These are phyloP conservation scores for Sporobolomyces roseus DNA, from an alignment of 768 basidiomycete genomes.

Conservation along the genomic window DNA sequence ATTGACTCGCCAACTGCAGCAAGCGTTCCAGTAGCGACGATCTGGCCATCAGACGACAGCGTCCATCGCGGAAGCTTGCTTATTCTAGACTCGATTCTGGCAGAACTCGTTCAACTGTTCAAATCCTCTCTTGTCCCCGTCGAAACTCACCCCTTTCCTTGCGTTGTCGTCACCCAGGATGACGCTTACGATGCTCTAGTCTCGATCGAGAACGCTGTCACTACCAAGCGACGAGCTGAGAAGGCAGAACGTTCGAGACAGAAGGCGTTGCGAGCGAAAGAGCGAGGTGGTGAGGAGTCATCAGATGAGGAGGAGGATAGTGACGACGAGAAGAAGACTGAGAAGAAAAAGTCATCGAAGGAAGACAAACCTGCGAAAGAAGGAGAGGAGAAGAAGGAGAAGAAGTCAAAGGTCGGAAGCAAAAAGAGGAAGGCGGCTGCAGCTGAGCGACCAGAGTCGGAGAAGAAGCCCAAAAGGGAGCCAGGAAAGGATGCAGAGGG, in stretches of 20 bases:
- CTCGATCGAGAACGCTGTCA: slow-evolving; percentile 41
- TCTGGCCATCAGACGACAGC: too few species aligned
- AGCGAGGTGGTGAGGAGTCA: slow-evolving; percentile 10
- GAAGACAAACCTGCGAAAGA: background rate
- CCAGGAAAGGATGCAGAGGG: slow-evolving; percentile 6
- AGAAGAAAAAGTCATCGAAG: background rate
- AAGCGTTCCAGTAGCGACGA: too few species aligned
- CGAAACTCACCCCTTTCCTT: too few species aligned
- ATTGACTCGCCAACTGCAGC: too few species aligned
- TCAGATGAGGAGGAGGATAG: slow-evolving; percentile 1
- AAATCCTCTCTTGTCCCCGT: too few species aligned
- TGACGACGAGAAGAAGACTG: background rate
- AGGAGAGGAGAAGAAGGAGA: slow-evolving; percentile 15
- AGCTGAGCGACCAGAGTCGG: slow-evolving; percentile 10
- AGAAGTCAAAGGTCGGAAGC: slow-evolving; percentile 1
- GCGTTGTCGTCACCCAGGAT: too few species aligned
- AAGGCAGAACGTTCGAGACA: slow-evolving; percentile 34
- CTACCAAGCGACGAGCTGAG: slow-evolving; percentile 40
- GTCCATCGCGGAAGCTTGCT: too few species aligned
- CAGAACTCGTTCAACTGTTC: too few species aligned
- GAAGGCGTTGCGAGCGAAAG: slow-evolving; percentile 27
- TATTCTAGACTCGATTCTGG: too few species aligned
- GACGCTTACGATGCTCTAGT: slow-evolving; percentile 23
- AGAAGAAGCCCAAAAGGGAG: slow-evolving; percentile 27
- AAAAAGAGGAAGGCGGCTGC: slow-evolving; percentile 25